A percentile compares a stretch with the other conserved stretches of the same genome.
Evolutionary conservation across 805 yeast genomes (phyloP).

Genomic region (Myxozyma mucilagina): DNA sequence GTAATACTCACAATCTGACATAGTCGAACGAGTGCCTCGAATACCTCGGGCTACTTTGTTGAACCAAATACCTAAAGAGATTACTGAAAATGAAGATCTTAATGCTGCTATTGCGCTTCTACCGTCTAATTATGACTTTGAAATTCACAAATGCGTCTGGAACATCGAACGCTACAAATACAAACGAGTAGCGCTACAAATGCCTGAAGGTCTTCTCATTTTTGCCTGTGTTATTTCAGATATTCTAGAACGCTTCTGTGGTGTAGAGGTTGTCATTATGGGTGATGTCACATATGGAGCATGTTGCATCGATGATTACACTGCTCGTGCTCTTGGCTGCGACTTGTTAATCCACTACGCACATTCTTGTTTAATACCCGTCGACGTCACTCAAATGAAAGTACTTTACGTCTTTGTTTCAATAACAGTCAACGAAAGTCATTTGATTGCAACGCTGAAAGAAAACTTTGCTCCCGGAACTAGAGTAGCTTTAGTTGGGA

Average conservation of each 20-base stretch:
- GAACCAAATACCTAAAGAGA: conserved; percentile 87
- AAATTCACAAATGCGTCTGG: conserved; percentile 94
- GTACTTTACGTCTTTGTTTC: conserved; percentile 96
- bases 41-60: conserved; percentile 43
- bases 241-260: conserved; percentile 86
- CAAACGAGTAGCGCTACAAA: conserved; percentile 85
- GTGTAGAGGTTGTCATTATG: conserved; percentile 89
- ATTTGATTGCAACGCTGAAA: conserved; percentile 72
- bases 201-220: conserved; percentile 94
- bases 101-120: conserved; percentile 77
- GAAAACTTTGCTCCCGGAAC: conserved; percentile 66
- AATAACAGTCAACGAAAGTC: conserved; percentile 80
- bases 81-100: conserved; percentile 74
- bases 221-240: conserved; percentile 89
- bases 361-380: conserved; percentile 94
- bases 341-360: conserved; percentile 96
- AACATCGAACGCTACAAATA: conserved; percentile 75
- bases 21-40: conserved; percentile 1
- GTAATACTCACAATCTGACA: neutral
- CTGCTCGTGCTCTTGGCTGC: conserved; percentile 90
- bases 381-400: conserved; percentile 85
- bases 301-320: conserved; percentile 94
- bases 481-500: conserved; percentile 83
- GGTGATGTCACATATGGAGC: conserved; percentile 99
- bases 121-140: conserved; percentile 93